These are phyloP conservation scores for Fusarium odoratissimum DNA, from an alignment of 2,329 filamentous ascomycete species.

Conservation along the genomic window DNA sequence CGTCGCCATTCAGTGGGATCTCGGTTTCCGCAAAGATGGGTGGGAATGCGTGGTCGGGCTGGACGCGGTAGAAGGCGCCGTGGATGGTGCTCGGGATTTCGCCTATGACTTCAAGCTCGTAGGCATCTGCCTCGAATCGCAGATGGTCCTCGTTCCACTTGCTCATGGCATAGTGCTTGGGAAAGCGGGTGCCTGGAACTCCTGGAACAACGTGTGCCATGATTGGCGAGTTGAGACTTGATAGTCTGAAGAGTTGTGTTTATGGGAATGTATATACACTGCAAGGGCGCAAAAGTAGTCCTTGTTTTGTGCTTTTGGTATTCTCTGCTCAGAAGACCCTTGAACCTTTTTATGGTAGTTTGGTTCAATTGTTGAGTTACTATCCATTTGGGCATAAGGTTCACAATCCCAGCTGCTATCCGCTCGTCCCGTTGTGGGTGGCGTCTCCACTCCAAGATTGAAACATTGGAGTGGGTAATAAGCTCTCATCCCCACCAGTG, in stretches of 20 bases:
- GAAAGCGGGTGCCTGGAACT: constrained; percentile 10
- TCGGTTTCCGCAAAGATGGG: constrained; percentile 16
- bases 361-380: not conserved
- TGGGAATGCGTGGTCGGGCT: constrained; percentile 14
- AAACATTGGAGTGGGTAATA: not conserved
- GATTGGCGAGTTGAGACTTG: not conserved
- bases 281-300: not conserved
- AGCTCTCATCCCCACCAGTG: not conserved
- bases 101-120: constrained; percentile 14
- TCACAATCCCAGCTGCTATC: not conserved
- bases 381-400: not conserved
- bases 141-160: constrained; percentile 20
- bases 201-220: constrained; percentile 2
- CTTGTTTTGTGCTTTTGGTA: not conserved
- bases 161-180: constrained; percentile 19
- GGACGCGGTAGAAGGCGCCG: constrained; percentile 16
- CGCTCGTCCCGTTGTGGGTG: not conserved
- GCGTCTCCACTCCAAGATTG: not conserved
- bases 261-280: not conserved
- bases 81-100: constrained; percentile 10
- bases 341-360: not conserved
- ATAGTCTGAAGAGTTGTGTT: not conserved
- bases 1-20: constrained; percentile 15
- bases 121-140: constrained; percentile 15
- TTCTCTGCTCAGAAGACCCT: not conserved